Conservation (phyloP, 768 basidiomycete genomes). For the Pilatotrama ljubarskyi region DNA sequence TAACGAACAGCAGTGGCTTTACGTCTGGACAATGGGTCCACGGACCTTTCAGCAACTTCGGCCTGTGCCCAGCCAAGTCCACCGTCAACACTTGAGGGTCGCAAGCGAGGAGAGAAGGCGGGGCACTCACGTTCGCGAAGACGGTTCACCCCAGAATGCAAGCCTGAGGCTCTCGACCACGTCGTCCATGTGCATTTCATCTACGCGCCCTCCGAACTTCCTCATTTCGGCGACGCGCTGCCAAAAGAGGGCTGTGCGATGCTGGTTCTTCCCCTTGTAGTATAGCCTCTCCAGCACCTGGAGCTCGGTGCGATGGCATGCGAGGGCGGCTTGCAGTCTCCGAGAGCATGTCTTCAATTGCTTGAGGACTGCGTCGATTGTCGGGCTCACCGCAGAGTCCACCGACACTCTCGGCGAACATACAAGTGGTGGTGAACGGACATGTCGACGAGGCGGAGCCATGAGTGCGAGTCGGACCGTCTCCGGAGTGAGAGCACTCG, state of each 20-base stretch:
- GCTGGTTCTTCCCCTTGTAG: constrained; percentile 83
- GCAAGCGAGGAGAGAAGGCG: not conserved
- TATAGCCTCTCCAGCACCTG: constrained; percentile 65
- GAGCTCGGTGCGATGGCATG: constrained; percentile 50
- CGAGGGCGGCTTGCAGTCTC: constrained; percentile 46
- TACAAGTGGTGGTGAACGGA: constrained; percentile 3
- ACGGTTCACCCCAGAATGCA: constrained; percentile 51
- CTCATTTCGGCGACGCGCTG: constrained; percentile 61
- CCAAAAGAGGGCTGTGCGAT: constrained; percentile 70
- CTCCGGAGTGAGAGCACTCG: not conserved
- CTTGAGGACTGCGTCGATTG: constrained; percentile 61
- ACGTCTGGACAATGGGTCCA: constrained; percentile 63
- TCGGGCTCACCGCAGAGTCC: constrained; percentile 30
- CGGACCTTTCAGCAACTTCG: constrained; percentile 53
- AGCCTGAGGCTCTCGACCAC: constrained; percentile 40
- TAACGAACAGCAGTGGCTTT: constrained; percentile 34
- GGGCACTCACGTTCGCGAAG: constrained; percentile 39
- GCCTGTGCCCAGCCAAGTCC: constrained; percentile 34
- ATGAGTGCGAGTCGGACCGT: constrained; percentile 8
- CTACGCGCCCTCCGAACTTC: constrained; percentile 44
- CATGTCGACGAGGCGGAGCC: constrained; percentile 21
- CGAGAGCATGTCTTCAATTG: constrained; percentile 56
- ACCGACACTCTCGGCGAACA: constrained; percentile 23
- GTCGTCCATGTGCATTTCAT: constrained; percentile 26
- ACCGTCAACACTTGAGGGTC: not conserved